Conservation (phyloP, 495 filamentous ascomycete genomes). For the Friedmanniomyces simplex region DNA sequence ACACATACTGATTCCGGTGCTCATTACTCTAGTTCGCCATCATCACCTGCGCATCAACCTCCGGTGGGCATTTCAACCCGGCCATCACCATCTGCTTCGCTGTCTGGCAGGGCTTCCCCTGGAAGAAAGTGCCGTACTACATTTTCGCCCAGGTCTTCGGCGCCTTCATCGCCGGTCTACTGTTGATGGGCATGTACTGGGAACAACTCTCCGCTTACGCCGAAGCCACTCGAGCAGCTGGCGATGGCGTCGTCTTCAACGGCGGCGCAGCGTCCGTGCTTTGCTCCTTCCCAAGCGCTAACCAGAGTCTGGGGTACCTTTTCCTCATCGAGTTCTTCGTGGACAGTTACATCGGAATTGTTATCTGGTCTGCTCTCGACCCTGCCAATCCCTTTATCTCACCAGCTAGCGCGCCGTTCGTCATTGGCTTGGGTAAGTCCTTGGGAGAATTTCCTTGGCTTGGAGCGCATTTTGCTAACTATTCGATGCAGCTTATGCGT, state of each 20-base stretch:
- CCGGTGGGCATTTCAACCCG: conserved; percentile 37
- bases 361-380: conserved; percentile 46
- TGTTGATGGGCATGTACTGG: conserved; percentile 43
- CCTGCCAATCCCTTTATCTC: conserved; percentile 45
- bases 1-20: too few species aligned
- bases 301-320: conserved; percentile 39
- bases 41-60: conserved; percentile 41
- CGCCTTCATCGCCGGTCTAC: conserved; percentile 39
- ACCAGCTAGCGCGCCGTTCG: conserved; percentile 36
- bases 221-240: conserved; percentile 24
- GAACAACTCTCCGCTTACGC: conserved; percentile 36
- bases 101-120: conserved; percentile 44
- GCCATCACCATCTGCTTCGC: conserved; percentile 42
- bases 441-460: conserved; percentile 7
- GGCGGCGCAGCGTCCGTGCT: conserved; percentile 40
- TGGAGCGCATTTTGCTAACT: neutral
- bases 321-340: conserved; percentile 47
- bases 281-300: conserved; percentile 35
- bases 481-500: neutral
- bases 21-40: conserved; percentile 34
- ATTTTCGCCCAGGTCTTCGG: conserved; percentile 45
- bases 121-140: conserved; percentile 42
- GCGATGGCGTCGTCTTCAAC: conserved; percentile 33
- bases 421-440: conserved; percentile 43
- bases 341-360: conserved; percentile 41